Evolutionary conservation across 2,329 filamentous ascomycete genomes (phyloP).

Genomic region (Pleurostoma richardsiae): DNA sequence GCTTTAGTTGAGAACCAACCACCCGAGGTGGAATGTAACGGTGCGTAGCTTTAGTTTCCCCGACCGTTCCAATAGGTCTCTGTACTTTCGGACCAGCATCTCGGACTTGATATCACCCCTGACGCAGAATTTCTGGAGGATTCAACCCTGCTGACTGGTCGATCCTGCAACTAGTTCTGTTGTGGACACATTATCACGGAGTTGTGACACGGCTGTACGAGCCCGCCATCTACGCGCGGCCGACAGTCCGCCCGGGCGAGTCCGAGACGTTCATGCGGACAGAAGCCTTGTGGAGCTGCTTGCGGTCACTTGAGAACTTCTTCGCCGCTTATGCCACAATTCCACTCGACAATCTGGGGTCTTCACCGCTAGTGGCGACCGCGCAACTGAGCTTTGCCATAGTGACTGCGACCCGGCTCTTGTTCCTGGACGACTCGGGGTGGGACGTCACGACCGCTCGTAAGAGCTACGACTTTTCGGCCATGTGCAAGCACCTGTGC

Average conservation of each 20-base stretch:
- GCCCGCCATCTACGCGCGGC: constrained; percentile 24
- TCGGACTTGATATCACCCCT: background rate
- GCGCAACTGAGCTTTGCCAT: constrained; percentile 26
- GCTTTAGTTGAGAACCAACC: constrained; percentile 8
- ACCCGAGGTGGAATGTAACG: constrained; percentile 12
- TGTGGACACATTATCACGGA: constrained; percentile 26
- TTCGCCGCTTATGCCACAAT: constrained; percentile 18
- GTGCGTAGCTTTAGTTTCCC: constrained; percentile 7
- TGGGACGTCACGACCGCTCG: constrained; percentile 29
- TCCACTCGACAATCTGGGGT: constrained; percentile 16
- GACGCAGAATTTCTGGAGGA: too few species aligned
- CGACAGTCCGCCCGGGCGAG: constrained; percentile 7
- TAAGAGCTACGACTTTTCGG: constrained; percentile 24
- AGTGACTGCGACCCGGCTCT: constrained; percentile 26
- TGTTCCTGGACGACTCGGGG: constrained; percentile 27
- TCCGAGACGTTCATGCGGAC: constrained; percentile 20
- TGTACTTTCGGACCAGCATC: background rate
- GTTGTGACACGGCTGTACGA: constrained; percentile 30
- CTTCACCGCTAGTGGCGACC: constrained; percentile 21
- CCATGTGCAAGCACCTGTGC: constrained; percentile 16
- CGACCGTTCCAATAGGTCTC: background rate
- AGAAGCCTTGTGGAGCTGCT: constrained; percentile 29
- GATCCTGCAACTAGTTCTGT: constrained; percentile 16
- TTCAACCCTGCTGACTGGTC: too few species aligned
- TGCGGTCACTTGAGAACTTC: constrained; percentile 20